Percentiles rank a stretch among this genome's conserved stretches.
Conservation (phyloP, 805 yeast genomes). For the Grigorovia jiainica region DNA sequence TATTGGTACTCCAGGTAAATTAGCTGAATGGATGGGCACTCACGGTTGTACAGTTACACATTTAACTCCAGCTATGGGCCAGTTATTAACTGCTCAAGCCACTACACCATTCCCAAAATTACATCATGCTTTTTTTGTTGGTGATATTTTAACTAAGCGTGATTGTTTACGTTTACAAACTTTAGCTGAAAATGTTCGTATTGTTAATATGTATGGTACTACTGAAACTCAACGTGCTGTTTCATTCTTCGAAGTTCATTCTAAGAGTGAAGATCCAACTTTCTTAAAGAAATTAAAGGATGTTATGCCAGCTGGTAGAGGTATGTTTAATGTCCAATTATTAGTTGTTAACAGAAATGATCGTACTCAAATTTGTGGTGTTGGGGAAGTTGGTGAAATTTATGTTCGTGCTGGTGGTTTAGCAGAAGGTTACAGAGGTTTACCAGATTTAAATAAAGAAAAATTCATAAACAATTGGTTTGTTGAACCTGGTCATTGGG, state of each 20-base stretch:
- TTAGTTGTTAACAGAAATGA: constrained; percentile 89
- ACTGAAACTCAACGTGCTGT: constrained; percentile 99
- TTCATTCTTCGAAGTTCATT: constrained; percentile 81
- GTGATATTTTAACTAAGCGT: constrained; percentile 93
- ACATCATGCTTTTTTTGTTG: constrained; percentile 96
- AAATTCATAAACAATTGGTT: constrained; percentile 93
- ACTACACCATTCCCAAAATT: constrained; percentile 71
- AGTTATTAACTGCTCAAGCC: constrained; percentile 91
- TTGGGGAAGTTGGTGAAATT: constrained; percentile 98
- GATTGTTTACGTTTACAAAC: constrained; percentile 91
- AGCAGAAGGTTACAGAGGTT: constrained; percentile 90
- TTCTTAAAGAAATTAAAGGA: constrained; percentile 83
- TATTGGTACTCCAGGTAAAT: constrained; percentile 95
- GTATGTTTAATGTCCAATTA: constrained; percentile 92
- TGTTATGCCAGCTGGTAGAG: constrained; percentile 96
- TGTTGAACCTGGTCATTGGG: constrained; percentile 58
- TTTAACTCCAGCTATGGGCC: constrained; percentile 99
- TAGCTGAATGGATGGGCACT: constrained; percentile 94
- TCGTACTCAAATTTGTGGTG: constrained; percentile 85
- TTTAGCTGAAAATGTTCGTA: constrained; percentile 77
- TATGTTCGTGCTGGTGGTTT: constrained; percentile 97
- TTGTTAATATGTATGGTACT: constrained; percentile 98
- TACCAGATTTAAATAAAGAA: constrained; percentile 79
- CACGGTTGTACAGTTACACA: constrained; percentile 94
- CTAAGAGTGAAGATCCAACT: constrained; percentile 55